phyloP scores from a whole-genome alignment of 805 yeast species.

The Teunomyces kruisii region DNA sequence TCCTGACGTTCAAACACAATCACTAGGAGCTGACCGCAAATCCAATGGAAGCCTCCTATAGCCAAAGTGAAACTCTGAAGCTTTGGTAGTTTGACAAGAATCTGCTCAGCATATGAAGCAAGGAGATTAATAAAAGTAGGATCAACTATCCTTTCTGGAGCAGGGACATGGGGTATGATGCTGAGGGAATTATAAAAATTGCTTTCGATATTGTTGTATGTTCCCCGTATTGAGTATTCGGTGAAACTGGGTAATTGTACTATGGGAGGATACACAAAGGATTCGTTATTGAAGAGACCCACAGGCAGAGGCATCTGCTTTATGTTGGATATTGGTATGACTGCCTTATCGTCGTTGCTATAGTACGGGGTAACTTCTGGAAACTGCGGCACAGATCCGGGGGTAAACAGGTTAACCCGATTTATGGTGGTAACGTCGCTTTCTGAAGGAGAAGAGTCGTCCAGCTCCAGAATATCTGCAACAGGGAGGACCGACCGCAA shows the following conservation, averaged over 20 bases:
- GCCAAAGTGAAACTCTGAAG: slow-evolving; percentile 4
- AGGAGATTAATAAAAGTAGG: slow-evolving; percentile 1
- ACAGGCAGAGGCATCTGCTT: neutral
- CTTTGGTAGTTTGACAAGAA: slow-evolving; percentile 4
- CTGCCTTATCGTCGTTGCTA: neutral
- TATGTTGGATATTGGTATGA: neutral
- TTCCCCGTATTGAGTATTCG: neutral
- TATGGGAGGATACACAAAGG: neutral
- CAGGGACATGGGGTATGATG: neutral
- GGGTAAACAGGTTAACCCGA: neutral
- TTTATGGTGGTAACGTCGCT: neutral
- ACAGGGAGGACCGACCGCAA: neutral
- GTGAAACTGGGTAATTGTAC: neutral
- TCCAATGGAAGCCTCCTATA: slow-evolving; percentile 5
- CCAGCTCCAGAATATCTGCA: neutral
- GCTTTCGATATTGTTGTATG: neutral
- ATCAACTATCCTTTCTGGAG: neutral
- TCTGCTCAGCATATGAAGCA: slow-evolving; percentile 1
- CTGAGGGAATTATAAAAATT: neutral
- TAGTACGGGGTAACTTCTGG: neutral
- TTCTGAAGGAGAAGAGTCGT: neutral
- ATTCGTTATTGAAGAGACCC: neutral
- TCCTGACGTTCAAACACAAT: slow-evolving; percentile 1
- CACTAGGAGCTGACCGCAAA: slow-evolving; percentile 5
- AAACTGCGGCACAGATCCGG: neutral